Evolutionary conservation across 768 basidiomycete species (phyloP), one percentile per base, ranked within the genome.

Genomic region (Coprinellus aureogranulatus): DNA sequence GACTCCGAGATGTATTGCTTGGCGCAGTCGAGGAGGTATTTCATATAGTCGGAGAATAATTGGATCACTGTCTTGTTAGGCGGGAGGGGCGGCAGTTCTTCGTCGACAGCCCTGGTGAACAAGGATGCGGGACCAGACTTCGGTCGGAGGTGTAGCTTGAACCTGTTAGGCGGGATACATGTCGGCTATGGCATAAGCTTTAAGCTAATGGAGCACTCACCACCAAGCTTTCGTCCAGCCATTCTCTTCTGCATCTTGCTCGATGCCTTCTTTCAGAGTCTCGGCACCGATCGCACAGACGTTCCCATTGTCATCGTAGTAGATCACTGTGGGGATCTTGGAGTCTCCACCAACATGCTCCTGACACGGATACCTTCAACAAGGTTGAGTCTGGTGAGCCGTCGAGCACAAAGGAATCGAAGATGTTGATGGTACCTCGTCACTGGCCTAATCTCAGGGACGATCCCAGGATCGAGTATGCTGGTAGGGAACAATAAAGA

Each of bases 31-130:
- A 72, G 69, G 20, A 81, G 64, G 60, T 79, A 80, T 37, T n/a
- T 45, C 65, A 80, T 64, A 49, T 77, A 79, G 59, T 80, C 80
- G 0, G 64, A 63, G 18, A 81, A 70, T 26, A 69, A 64, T 71
- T 48, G 26, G 0, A 76, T 56, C 1, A 75, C 72, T 2, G 72
- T 67, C 62, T 72, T 80, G 22, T 22, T 47, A 26, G 16, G 27
- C n/a, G 12, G 25, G 22, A 47, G 27, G 27, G 45, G 25, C 18
- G 44, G 44, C 4, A 47, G 22, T 20, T 14, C 22, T 26, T 56
- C 22, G 59, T 54, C 20, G 25, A 27, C 18, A 54, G 37, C 1
- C 53, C n/a, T n/a, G n/a, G n/a, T n/a, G n/a, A n/a, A n/a, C n/a
- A n/a, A n/a, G n/a, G n/a, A n/a, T n/a, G 37, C 22, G 61, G 55